A percentile compares a stretch with the other conserved stretches of the same genome.
phyloP scores from a whole-genome alignment of 192 early-diverging fungal genomes.

The Glomus cerebriforme region DNA sequence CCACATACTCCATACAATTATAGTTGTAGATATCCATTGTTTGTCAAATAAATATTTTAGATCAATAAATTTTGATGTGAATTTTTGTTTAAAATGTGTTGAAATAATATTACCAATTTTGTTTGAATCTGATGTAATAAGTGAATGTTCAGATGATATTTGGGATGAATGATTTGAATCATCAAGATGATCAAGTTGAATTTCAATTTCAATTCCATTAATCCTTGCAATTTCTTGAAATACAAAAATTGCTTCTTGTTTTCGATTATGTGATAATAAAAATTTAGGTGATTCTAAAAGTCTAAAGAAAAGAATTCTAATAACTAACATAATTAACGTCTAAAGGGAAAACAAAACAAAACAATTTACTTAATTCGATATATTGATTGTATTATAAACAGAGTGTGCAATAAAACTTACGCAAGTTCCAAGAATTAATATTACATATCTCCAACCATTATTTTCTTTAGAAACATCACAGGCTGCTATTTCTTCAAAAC shows the following conservation, averaged over 20 bases:
- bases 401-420: constrained; percentile 35
- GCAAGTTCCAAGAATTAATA: constrained; percentile 57
- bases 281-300: constrained; percentile 83
- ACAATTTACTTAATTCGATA: not conserved
- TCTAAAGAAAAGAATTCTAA: constrained; percentile 64
- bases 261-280: constrained; percentile 63
- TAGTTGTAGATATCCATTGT: constrained; percentile 60
- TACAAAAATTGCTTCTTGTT: constrained; percentile 69
- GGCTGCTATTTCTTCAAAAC: constrained; percentile 44
- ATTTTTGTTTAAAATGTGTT: not conserved
- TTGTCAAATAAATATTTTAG: constrained; percentile 56
- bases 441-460: constrained; percentile 78
- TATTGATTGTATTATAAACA: not conserved
- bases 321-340: constrained; percentile 71
- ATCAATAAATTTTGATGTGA: constrained; percentile 29
- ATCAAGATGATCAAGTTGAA: constrained; percentile 25
- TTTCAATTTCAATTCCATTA: constrained; percentile 52
- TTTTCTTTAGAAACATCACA: constrained; percentile 65
- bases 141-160: not conserved
- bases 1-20: constrained; percentile 80
- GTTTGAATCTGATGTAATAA: not conserved
- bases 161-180: no score
- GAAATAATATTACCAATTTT: not conserved
- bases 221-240: constrained; percentile 63
- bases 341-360: constrained; percentile 14